A percentile compares a stretch with the other conserved stretches of the same genome.
Evolutionary conservation across 2,329 filamentous ascomycete species (phyloP).

Genomic region (Fusarium praegraminearum): DNA sequence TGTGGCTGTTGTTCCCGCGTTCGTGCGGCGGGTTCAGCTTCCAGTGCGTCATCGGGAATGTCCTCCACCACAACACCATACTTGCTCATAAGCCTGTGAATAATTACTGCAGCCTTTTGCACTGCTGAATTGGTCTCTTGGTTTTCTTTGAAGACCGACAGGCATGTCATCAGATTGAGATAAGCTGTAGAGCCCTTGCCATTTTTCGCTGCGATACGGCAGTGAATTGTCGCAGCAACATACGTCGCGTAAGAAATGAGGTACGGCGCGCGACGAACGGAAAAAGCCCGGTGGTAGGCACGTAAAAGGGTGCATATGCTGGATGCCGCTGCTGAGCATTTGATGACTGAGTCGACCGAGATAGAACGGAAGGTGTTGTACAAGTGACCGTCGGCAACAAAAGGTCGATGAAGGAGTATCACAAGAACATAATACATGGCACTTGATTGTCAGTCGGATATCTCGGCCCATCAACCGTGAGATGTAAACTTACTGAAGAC

Average conservation of each 20-base stretch:
- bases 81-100: conserved; percentile 60
- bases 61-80: conserved; percentile 52
- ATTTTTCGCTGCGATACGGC: conserved; percentile 62
- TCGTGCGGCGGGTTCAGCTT: conserved; percentile 4
- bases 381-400: conserved; percentile 63
- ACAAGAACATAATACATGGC: conserved; percentile 64
- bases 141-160: conserved; percentile 61
- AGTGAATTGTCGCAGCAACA: conserved; percentile 65
- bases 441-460: conserved; percentile 26
- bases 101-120: conserved; percentile 58
- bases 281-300: conserved; percentile 60
- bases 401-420: conserved; percentile 66
- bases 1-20: conserved; percentile 17
- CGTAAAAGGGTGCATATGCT: conserved; percentile 59
- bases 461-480: fast-evolving
- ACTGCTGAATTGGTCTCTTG: conserved; percentile 64
- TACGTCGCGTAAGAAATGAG: conserved; percentile 68
- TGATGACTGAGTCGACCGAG: conserved; percentile 57
- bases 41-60: conserved; percentile 21
- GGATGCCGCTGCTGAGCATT: conserved; percentile 60
- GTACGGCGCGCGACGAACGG: conserved; percentile 62
- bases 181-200: conserved; percentile 56
- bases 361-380: conserved; percentile 57
- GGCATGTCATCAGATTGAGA: conserved; percentile 56
- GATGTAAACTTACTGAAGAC: conserved; percentile 47